Evolutionary conservation across 768 basidiomycete species (phyloP).

Genomic region (Podaxis pistillaris): DNA sequence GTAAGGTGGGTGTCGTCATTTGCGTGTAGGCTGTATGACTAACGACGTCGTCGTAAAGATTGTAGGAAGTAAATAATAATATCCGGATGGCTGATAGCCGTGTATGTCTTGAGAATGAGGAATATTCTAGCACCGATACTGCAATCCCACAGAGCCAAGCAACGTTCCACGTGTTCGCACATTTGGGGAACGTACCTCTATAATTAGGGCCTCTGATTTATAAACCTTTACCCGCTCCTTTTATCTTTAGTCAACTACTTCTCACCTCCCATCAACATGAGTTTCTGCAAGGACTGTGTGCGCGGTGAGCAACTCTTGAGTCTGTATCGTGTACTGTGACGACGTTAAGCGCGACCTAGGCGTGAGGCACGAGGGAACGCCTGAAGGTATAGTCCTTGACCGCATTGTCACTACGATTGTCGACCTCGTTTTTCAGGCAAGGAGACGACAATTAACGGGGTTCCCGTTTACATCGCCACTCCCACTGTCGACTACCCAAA

Average conservation of each 20-base stretch:
- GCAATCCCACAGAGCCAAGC: not conserved
- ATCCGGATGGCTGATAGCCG: not conserved
- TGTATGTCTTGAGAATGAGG: not conserved
- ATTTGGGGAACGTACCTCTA: not conserved
- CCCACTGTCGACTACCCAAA: slow-evolving; percentile 50
- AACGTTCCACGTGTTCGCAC: not conserved
- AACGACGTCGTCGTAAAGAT: not conserved
- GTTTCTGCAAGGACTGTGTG: slow-evolving; percentile 50
- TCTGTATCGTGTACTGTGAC: not conserved
- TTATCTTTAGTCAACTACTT: not conserved
- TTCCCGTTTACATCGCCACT: slow-evolving; percentile 51
- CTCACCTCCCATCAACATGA: slow-evolving; percentile 25
- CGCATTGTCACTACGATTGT: not conserved
- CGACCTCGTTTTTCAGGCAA: slow-evolving; percentile 34
- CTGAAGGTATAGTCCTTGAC: slow-evolving; percentile 32
- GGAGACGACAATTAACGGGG: slow-evolving; percentile 44
- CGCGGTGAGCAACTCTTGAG: slow-evolving; percentile 36
- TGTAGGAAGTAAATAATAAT: not conserved
- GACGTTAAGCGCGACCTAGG: slow-evolving; percentile 30
- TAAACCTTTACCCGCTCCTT: not conserved
- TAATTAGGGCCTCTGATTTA: not conserved
- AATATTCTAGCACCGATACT: not conserved
- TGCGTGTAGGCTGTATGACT: not conserved
- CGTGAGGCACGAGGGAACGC: slow-evolving; percentile 48
- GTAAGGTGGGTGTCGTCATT: not conserved